Percentiles rank a stretch among this genome's conserved stretches.
These are phyloP conservation scores for Boletus nobilissimus DNA, from an alignment of 1,284 basidiomycete species.

Conservation along the genomic window DNA sequence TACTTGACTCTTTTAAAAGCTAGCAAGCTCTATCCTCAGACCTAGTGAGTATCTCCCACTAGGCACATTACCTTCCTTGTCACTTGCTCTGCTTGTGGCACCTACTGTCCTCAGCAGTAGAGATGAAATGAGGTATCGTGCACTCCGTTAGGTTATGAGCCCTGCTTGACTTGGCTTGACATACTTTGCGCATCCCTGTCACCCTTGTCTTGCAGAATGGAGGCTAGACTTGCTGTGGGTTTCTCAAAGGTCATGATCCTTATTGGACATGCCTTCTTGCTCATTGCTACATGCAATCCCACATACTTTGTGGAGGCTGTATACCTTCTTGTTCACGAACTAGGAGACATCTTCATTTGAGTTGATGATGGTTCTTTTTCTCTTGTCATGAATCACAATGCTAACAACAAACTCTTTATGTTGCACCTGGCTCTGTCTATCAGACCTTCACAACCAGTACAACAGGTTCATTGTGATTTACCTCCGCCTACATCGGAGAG, in stretches of 20 bases:
- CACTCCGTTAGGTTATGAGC: background rate
- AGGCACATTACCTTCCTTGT: too few relatives aligned
- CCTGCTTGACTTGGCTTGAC: background rate
- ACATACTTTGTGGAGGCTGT: accelerated
- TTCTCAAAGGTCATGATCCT: background rate
- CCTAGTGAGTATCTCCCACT: too few relatives aligned
- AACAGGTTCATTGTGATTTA: background rate
- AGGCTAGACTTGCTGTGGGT: background rate
- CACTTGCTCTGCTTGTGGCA: too few relatives aligned
- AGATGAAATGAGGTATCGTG: too few relatives aligned
- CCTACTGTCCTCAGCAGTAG: too few relatives aligned
- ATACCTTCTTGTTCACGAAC: background rate
- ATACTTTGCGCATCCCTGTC: background rate
- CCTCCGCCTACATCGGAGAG: background rate
- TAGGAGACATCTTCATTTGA: background rate
- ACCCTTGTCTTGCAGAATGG: background rate
- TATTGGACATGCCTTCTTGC: background rate
- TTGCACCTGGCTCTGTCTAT: background rate
- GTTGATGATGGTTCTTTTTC: background rate
- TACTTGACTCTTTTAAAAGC: too few relatives aligned
- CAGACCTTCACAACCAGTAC: background rate
- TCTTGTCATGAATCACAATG: accelerated
- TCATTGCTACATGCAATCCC: background rate
- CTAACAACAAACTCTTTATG: background rate
- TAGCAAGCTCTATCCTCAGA: too few relatives aligned